A percentile compares a stretch with the other conserved stretches of the same genome.
These are phyloP conservation scores for Cyberlindnera maritima DNA, from an alignment of 805 yeast genomes.

Conservation along the genomic window DNA sequence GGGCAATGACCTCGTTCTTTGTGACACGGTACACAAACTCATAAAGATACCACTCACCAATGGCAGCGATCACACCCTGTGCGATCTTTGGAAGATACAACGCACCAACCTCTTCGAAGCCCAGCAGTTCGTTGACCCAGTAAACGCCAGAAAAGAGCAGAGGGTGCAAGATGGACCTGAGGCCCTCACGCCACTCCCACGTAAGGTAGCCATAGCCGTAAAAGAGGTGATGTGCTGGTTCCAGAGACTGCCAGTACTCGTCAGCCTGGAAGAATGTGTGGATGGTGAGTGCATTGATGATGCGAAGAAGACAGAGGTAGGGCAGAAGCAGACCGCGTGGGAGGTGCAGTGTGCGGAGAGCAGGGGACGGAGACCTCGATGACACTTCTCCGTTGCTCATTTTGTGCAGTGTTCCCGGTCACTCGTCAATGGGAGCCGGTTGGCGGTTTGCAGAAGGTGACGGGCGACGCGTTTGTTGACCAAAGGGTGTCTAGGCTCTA, in stretches of 20 bases:
- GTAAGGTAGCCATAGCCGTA: slow-evolving; percentile 82
- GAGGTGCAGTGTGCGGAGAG: slow-evolving; percentile 8
- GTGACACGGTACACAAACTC: slow-evolving; percentile 40
- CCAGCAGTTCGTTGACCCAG: slow-evolving; percentile 31
- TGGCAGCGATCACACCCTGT: slow-evolving; percentile 67
- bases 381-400: background rate
- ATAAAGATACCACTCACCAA: slow-evolving; percentile 65
- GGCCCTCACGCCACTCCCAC: slow-evolving; percentile 88
- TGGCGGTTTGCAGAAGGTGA: background rate
- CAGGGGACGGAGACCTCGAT: slow-evolving; percentile 4
- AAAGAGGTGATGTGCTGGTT: slow-evolving; percentile 78
- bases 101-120: slow-evolving; percentile 39
- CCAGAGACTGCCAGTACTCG: slow-evolving; percentile 90
- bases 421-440: background rate
- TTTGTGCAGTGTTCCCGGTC: background rate
- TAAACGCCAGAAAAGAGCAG: slow-evolving; percentile 55
- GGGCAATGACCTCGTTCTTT: slow-evolving; percentile 35
- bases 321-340: slow-evolving; percentile 25
- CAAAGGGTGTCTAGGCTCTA: too few species aligned
- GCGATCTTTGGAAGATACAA: slow-evolving; percentile 58
- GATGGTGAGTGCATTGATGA: slow-evolving; percentile 60
- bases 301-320: slow-evolving; percentile 41
- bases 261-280: slow-evolving; percentile 92
- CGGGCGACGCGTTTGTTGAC: background rate
- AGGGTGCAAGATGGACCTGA: slow-evolving; percentile 82